These are phyloP conservation scores for Torulaspora globosa DNA, from an alignment of 1,139 yeast genomes.

Conservation along the genomic window DNA sequence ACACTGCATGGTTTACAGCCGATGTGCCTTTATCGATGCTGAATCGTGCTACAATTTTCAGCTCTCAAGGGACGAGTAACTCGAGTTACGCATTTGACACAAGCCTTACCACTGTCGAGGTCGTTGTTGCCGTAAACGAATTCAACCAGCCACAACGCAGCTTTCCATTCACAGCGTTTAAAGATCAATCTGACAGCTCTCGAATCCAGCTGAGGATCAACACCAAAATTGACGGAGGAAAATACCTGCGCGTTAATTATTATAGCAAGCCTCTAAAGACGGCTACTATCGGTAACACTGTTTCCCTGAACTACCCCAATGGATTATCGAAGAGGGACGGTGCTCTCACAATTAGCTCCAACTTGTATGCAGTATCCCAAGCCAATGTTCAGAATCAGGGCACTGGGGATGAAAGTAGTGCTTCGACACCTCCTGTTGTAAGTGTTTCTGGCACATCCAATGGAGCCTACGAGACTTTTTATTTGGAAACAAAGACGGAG, in stretches of 20 bases:
- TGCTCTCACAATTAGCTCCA: conserved; percentile 7
- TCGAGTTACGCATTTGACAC: conserved; percentile 22
- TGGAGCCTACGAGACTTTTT: conserved; percentile 10
- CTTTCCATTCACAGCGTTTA: conserved; percentile 26
- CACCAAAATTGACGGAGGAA: conserved; percentile 31
- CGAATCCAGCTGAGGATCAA: conserved; percentile 21
- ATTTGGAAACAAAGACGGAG: conserved; percentile 12
- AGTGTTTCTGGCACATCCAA: conserved; percentile 1
- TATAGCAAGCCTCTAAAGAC: conserved; percentile 18
- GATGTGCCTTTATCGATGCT: conserved; percentile 29
- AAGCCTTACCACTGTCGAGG: conserved; percentile 22
- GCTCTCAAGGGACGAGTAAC: conserved; percentile 19
- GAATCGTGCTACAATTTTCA: conserved; percentile 22
- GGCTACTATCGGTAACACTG: conserved; percentile 14
- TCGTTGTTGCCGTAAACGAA: conserved; percentile 25
- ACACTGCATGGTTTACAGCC: conserved; percentile 32
- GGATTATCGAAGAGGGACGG: conserved; percentile 8
- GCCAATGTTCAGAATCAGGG: conserved; percentile 3
- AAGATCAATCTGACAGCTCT: conserved; percentile 25
- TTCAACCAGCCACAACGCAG: conserved; percentile 27
- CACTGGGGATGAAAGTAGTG: neutral
- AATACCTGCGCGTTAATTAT: conserved; percentile 28
- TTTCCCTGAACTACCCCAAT: conserved; percentile 5
- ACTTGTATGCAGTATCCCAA: conserved; percentile 4
- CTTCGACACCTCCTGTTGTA: neutral